phyloP scores from a whole-genome alignment of 2,329 filamentous ascomycete genomes.

The Ophiostoma novo-ulmi region DNA sequence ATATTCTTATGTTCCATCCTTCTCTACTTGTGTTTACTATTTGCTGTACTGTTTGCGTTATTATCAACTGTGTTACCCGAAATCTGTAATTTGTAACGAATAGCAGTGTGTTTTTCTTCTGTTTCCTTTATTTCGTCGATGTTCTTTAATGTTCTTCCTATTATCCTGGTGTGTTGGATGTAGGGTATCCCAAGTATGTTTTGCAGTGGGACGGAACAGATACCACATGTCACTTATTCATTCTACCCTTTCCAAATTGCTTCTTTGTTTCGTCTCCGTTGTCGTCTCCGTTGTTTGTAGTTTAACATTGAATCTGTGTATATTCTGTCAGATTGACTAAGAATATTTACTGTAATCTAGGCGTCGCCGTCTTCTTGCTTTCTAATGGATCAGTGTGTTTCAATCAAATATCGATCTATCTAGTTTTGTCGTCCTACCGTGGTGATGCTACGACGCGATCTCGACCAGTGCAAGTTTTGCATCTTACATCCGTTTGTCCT shows the following conservation, averaged over 20 bases:
- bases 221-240: not conserved
- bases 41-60: not conserved
- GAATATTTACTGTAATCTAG: not conserved
- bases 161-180: too few species aligned
- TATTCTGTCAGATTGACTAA: too few species aligned
- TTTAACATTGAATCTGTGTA: too few species aligned
- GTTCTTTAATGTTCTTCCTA: too few species aligned
- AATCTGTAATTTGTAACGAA: not conserved
- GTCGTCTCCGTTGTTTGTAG: not conserved
- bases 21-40: not conserved
- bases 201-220: not conserved
- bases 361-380: not conserved
- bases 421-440: not conserved
- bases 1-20: not conserved
- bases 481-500: not conserved
- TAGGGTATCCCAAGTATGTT: not conserved
- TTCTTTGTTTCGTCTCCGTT: not conserved
- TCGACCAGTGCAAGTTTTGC: not conserved
- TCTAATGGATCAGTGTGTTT: not conserved
- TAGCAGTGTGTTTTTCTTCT: not conserved
- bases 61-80: not conserved
- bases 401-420: not conserved
- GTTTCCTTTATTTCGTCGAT: not conserved
- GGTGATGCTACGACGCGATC: not conserved
- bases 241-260: not conserved